Conservation (phyloP, 306 rosid genomes). For the Calophaca sinica region DNA sequence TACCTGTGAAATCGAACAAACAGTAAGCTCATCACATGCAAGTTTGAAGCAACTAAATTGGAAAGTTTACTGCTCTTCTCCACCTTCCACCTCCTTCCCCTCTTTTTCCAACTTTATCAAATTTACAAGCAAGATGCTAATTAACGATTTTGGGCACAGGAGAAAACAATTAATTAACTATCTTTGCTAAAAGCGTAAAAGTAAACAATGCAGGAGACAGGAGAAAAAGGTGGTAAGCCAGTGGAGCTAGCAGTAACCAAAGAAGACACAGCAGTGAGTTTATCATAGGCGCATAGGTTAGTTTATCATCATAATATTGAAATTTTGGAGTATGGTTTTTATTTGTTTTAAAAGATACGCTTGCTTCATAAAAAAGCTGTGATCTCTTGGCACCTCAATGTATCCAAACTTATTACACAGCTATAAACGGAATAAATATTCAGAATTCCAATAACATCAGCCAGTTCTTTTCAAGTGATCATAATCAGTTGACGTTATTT, state of each 20-base stretch:
- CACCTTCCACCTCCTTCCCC: background rate
- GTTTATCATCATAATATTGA: background rate
- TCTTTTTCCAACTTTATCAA: background rate
- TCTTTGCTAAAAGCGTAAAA: too few relatives aligned
- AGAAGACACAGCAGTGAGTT: too few relatives aligned
- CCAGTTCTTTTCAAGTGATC: slow-evolving; percentile 33
- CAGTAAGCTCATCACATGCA: background rate
- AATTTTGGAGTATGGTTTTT: background rate
- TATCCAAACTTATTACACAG: background rate
- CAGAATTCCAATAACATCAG: slow-evolving; percentile 1
- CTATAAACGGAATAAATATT: slow-evolving; percentile 11
- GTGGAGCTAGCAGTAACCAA: too few relatives aligned
- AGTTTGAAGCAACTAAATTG: slow-evolving; percentile 14
- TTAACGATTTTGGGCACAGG: background rate
- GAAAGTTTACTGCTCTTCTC: slow-evolving; percentile 11
- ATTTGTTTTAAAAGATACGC: too few relatives aligned
- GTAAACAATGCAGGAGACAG: too few relatives aligned
- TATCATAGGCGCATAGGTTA: background rate
- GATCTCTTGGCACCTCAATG: slow-evolving; percentile 10
- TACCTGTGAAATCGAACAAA: slow-evolving; percentile 55
- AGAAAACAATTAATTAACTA: too few relatives aligned
- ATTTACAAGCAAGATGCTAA: background rate
- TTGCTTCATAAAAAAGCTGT: background rate
- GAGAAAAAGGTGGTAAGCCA: too few relatives aligned
- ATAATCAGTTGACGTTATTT: slow-evolving; percentile 9